A percentile compares a stretch with the other conserved stretches of the same genome.
Conservation (phyloP, 2,329 filamentous ascomycete genomes). For the Verticillium isaacii region DNA sequence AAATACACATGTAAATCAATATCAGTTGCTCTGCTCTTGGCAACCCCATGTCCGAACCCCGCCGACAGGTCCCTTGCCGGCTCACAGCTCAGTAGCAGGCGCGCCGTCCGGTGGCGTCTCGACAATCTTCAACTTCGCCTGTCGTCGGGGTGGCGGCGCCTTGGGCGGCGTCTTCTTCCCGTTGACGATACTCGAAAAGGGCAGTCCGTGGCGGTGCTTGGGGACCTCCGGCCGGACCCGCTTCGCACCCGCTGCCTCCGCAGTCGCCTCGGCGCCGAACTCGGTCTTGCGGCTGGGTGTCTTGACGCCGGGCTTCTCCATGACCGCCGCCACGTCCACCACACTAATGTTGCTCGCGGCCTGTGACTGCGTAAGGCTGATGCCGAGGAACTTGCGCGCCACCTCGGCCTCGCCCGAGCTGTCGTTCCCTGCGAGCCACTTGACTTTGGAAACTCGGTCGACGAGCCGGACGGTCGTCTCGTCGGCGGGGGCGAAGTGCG, state of each 20-base stretch:
- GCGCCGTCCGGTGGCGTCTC: not conserved
- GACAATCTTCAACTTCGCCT: conserved; percentile 27
- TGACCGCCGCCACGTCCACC: conserved; percentile 71
- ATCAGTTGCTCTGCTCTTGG: not conserved
- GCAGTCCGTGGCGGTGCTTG: conserved; percentile 50
- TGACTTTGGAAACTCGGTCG: conserved; percentile 67
- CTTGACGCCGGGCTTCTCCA: conserved; percentile 76
- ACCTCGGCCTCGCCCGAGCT: conserved; percentile 39
- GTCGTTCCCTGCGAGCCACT: conserved; percentile 55
- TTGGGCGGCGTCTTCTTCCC: conserved; percentile 40
- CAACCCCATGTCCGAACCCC: not conserved
- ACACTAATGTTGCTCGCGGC: conserved; percentile 73
- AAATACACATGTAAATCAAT: not conserved
- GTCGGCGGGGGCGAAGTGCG: conserved; percentile 76
- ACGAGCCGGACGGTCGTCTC: conserved; percentile 76
- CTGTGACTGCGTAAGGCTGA: conserved; percentile 61
- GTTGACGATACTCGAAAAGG: conserved; percentile 28
- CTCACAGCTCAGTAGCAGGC: not conserved
- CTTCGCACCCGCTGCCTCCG: conserved; percentile 27
- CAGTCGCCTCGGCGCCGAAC: conserved; percentile 16
- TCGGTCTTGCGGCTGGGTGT: conserved; percentile 63
- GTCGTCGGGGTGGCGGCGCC: conserved; percentile 40
- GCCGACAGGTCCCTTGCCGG: not conserved
- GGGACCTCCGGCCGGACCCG: conserved; percentile 51
- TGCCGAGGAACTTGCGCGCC: conserved; percentile 60